A percentile compares a stretch with the other conserved stretches of the same genome.
Evolutionary conservation across 257 asterid species (phyloP).

Genomic region (Coffea canephora): DNA sequence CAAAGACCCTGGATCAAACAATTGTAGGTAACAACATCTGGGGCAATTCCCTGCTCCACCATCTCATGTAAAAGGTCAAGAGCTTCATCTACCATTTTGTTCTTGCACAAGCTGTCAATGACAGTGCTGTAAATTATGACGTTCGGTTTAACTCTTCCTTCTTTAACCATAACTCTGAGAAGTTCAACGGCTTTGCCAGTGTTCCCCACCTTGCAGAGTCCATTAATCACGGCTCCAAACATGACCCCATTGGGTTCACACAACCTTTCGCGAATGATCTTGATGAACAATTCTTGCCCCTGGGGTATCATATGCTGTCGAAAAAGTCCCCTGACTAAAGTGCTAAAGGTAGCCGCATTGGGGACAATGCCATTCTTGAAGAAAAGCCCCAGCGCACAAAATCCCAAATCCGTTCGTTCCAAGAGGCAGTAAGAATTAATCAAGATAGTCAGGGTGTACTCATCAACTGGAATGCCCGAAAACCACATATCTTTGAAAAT

Average conservation of each 20-base stretch:
- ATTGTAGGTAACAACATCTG: slow-evolving; percentile 15
- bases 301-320: slow-evolving; percentile 19
- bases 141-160: slow-evolving; percentile 14
- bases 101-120: slow-evolving; percentile 25
- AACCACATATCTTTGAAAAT: slow-evolving; percentile 7
- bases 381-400: slow-evolving; percentile 23
- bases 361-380: slow-evolving; percentile 31
- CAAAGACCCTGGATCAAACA: slow-evolving; percentile 15
- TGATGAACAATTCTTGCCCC: slow-evolving; percentile 25
- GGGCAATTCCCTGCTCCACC: slow-evolving; percentile 17
- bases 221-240: slow-evolving; percentile 23
- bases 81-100: slow-evolving; percentile 22
- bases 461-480: slow-evolving; percentile 3
- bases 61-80: slow-evolving; percentile 19
- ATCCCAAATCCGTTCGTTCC: slow-evolving; percentile 23
- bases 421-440: slow-evolving; percentile 21
- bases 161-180: slow-evolving; percentile 5
- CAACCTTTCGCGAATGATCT: slow-evolving; percentile 22
- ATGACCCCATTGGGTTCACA: slow-evolving; percentile 15
- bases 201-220: slow-evolving; percentile 35
- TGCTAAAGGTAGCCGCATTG: slow-evolving; percentile 14
- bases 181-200: slow-evolving; percentile 23
- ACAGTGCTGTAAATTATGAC: slow-evolving; percentile 11
- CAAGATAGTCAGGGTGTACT: slow-evolving; percentile 4
- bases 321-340: slow-evolving; percentile 32